Evolutionary conservation across 495 filamentous ascomycete genomes (phyloP).

Genomic region (Podospora australis): DNA sequence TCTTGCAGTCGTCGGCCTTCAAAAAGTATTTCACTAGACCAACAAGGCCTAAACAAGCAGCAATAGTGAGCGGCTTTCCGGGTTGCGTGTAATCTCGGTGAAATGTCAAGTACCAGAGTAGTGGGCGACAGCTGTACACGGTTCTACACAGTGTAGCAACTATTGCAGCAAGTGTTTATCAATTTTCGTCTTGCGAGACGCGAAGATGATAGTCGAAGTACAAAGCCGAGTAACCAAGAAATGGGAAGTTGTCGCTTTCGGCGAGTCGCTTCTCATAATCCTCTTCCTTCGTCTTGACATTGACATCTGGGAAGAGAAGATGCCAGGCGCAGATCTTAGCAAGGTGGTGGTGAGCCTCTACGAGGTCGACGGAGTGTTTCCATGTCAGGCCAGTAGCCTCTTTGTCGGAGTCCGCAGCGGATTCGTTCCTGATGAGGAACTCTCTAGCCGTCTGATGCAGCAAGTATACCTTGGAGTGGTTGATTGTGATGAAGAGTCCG

Average conservation of each 20-base stretch:
- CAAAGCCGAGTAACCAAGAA: conserved; percentile 1
- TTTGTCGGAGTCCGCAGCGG: not conserved
- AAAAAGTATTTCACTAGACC: not conserved
- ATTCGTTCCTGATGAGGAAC: not conserved
- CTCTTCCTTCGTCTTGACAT: not conserved
- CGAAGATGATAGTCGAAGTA: not conserved
- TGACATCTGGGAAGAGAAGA: not conserved
- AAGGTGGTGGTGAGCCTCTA: not conserved
- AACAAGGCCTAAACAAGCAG: not conserved
- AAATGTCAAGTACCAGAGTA: too few species aligned
- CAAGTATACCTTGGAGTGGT: conserved; percentile 2
- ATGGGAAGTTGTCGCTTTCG: not conserved
- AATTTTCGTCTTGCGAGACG: not conserved
- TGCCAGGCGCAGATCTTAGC: conserved; percentile 2
- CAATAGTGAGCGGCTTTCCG: too few species aligned
- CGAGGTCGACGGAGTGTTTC: not conserved
- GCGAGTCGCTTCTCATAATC: not conserved
- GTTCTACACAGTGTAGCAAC: not conserved
- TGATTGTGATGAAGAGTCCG: conserved; percentile 4
- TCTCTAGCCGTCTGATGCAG: conserved; percentile 7
- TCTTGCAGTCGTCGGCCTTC: not conserved
- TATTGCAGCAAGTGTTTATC: not conserved
- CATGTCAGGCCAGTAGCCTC: not conserved
- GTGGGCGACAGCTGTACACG: not conserved
- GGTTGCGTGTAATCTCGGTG: too few species aligned